Evolutionary conservation across 108 stramenopile species (phyloP), one percentile per base, ranked within the genome.

Genomic region (Cyclostephanos tholiformis): DNA sequence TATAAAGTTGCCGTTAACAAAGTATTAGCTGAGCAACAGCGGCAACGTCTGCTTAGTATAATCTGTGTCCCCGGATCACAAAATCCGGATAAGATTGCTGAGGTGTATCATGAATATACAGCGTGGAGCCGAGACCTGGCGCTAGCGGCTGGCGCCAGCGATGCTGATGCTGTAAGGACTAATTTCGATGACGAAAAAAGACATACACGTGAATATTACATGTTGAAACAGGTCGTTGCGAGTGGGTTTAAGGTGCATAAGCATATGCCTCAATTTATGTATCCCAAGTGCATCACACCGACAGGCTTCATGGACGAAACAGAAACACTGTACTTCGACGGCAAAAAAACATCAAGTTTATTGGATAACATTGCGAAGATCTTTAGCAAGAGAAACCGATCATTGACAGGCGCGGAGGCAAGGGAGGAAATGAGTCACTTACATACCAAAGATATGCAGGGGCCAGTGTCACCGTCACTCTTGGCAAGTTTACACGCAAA

Each of bases 101-200:
- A 83, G 75, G 69, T 90, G 12, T 88, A 86, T 50, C 74, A 90
- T 51, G 87, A 91, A 65, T 79, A 91, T 46, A 94, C 91, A 4
- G 72, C 85, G 0, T 94, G 93, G 93, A 86, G 85, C 30, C 67
- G 85, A 22, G 93, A 94, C 68, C 79, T 94, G 58, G 88, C 93
- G 8, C 57, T 90, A 46, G 93, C 93, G 9, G 87, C 93, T 22
- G 93, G 88, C 32, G 85, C 88, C 30, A 83, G 86, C 27, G 93
- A 94, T 76, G 91, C 85, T 11, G 93, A 94, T 58, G 91, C 91
- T 1, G 91, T 94, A 16, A 38, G 64, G 12, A 83, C 71, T 11
- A 86, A 89, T 78, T 94, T 94, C 71, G 80, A 89, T 43, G 77
- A 88, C 62, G 85, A 80, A 30, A 86, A 79, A 62, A 84, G 90